Conservation (phyloP, 2,329 filamentous ascomycete genomes). For the Trichoderma atrobrunneum region DNA sequence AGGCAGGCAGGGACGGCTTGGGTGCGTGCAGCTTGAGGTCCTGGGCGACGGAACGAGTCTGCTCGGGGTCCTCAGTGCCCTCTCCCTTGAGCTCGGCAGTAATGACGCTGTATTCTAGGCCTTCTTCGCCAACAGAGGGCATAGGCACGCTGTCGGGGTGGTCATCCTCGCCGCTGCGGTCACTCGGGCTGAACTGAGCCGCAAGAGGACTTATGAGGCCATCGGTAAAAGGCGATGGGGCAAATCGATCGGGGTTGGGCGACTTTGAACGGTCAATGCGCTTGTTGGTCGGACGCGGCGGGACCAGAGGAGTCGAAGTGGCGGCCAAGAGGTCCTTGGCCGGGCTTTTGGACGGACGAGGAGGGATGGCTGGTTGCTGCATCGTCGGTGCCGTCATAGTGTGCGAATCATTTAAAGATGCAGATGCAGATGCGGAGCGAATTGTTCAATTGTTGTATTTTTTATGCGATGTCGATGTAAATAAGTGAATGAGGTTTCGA, state of each 20-base stretch:
- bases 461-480: neutral
- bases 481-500: neutral
- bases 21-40: conserved; percentile 87
- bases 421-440: neutral
- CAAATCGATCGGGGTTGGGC: conserved; percentile 73
- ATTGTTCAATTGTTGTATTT: neutral
- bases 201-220: conserved; percentile 49
- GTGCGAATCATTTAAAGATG: conserved; percentile 4
- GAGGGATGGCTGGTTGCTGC: conserved; percentile 53
- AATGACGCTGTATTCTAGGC: conserved; percentile 74
- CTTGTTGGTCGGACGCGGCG: conserved; percentile 70
- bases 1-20: conserved; percentile 77
- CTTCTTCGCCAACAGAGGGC: conserved; percentile 85
- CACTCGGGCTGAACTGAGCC: conserved; percentile 36
- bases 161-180: conserved; percentile 39
- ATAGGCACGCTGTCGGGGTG: conserved; percentile 76
- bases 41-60: conserved; percentile 74
- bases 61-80: conserved; percentile 47
- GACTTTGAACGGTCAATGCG: conserved; percentile 74
- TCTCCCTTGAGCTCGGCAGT: conserved; percentile 40
- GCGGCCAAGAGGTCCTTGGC: conserved; percentile 41
- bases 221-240: conserved; percentile 82
- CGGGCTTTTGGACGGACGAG: conserved; percentile 52
- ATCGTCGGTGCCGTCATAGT: conserved; percentile 51
- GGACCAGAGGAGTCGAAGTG: conserved; percentile 62